Base-by-base conservation (phyloP, 2,329 filamentous ascomycete genomes). In the Dothistroma pini region DNA sequence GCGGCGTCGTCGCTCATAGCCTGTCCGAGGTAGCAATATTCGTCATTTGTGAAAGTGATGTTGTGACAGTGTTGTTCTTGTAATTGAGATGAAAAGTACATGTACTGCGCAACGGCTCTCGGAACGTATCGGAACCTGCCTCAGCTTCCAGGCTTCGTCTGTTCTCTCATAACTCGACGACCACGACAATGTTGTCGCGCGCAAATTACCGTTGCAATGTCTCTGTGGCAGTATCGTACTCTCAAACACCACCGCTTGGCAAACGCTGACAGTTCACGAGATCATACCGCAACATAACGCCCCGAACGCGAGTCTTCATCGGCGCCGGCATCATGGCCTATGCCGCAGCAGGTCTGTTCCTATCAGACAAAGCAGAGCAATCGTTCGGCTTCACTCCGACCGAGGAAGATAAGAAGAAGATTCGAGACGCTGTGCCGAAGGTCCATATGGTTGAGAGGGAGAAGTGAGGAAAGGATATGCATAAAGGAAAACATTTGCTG, bases 281-380 rank as follows among this genome's bases (percentile, higher is more conserved):
- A 59, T 71, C 86, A 56, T 96, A 92, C 79, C 87, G 83, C 72
- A 85, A 84, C 69, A 86, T 96, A 57, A 79, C 87, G 3, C 84
- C 88, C 19, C 87, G 84, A 68, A 88, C 89, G 25, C 89, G 89
- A 59, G 77, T 90, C 48, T 77, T 87, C 53, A 81, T 96, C 64
- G 93, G 93, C 68, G 74, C 86, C 54, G 89, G 86, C 68, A 77
- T 96, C 66, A 85, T 96, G 71, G 84, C 84, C 35, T 96, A 91
- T 85, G 91, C 90, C 14, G 78, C 80, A 47, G 78, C 86, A 47
- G 93, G 91, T 16, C 81, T 95, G n/a, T 87, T 88, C 72, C 72
- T 90, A 19, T 86, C 89, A 5, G 89, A 93, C 71, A 81, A 81
- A 60, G 86, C 88, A 16, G 92, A 93, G 76, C 83, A 89, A 72